Evolutionary conservation across 345 rosid species (phyloP).

Genomic region (Microthlaspi erraticum): DNA sequence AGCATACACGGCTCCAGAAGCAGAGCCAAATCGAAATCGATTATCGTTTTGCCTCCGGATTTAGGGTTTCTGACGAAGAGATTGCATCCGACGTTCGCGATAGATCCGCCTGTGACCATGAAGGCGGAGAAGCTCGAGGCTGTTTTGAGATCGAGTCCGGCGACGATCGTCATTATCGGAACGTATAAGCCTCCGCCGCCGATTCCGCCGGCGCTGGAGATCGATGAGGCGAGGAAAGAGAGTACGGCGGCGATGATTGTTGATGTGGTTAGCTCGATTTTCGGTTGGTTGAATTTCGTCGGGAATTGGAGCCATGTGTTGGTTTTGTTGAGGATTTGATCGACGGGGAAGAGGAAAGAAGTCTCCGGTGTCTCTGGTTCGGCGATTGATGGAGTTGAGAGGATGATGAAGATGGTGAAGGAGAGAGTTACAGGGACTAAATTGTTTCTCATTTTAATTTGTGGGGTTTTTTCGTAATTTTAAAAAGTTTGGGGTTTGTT

Average conservation of each 20-base stretch:
- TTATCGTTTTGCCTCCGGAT: slow-evolving; percentile 51
- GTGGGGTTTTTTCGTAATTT: background rate
- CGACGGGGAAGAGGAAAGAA: background rate
- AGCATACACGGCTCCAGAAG: slow-evolving; percentile 82
- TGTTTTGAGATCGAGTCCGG: slow-evolving; percentile 73
- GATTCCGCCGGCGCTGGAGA: slow-evolving; percentile 92
- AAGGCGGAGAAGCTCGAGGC: slow-evolving; percentile 85
- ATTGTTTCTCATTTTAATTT: slow-evolving; percentile 26
- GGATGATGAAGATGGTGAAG: slow-evolving; percentile 20
- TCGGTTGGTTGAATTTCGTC: slow-evolving; percentile 36
- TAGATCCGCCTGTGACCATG: slow-evolving; percentile 91
- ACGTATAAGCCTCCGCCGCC: slow-evolving; percentile 90
- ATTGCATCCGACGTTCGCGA: slow-evolving; percentile 74
- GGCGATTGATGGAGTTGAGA: slow-evolving; percentile 24
- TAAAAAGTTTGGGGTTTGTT: background rate
- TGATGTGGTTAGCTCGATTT: slow-evolving; percentile 44
- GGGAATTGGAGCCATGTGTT: slow-evolving; percentile 41
- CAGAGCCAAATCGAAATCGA: slow-evolving; percentile 74
- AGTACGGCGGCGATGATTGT: slow-evolving; percentile 53
- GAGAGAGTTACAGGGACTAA: slow-evolving; percentile 32
- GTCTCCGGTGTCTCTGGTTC: slow-evolving; percentile 14
- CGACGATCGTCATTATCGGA: slow-evolving; percentile 69
- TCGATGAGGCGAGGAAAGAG: slow-evolving; percentile 72
- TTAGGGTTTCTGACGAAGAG: slow-evolving; percentile 49
- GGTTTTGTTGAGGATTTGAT: slow-evolving; percentile 38